Conservation (phyloP, 2,329 filamentous ascomycete species). For the Nannizziopsis barbatae region DNA sequence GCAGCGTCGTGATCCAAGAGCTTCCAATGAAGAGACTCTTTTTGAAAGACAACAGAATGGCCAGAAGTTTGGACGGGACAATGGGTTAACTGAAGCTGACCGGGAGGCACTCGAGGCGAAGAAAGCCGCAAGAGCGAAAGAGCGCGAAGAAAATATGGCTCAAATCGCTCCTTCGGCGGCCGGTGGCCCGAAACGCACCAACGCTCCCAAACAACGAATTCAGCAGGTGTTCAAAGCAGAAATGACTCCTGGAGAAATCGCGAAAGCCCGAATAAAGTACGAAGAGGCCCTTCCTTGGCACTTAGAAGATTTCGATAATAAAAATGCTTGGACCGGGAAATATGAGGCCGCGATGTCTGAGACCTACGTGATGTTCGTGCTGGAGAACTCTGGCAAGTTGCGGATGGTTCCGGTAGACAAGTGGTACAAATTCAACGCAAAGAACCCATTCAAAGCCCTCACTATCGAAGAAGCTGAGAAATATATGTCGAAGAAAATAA, state of each 20-base stretch:
- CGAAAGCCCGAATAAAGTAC: constrained; percentile 57
- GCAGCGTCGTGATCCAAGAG: constrained; percentile 75
- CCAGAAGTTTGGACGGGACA: constrained; percentile 27
- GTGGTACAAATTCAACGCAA: constrained; percentile 60
- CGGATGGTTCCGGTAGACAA: constrained; percentile 88
- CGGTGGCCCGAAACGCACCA: constrained; percentile 56
- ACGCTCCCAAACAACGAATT: constrained; percentile 61
- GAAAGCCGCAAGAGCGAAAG: constrained; percentile 69
- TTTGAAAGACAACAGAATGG: constrained; percentile 46
- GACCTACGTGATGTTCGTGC: constrained; percentile 63
- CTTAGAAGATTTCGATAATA: constrained; percentile 89
- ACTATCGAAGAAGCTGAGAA: constrained; percentile 77
- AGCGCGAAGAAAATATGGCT: constrained; percentile 75
- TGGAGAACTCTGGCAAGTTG: constrained; percentile 59
- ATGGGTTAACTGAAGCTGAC: constrained; percentile 55
- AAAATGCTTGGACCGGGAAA: constrained; percentile 83
- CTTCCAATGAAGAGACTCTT: constrained; percentile 28
- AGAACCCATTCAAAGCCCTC: constrained; percentile 57
- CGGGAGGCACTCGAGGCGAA: constrained; percentile 47
- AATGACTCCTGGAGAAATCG: constrained; percentile 59
- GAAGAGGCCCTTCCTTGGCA: constrained; percentile 96
- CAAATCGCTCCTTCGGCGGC: constrained; percentile 80
- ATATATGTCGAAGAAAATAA: constrained; percentile 65
- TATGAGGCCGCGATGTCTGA: constrained; percentile 85
- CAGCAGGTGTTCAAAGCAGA: constrained; percentile 79